These are phyloP conservation scores for Agrocybe chaxingu DNA, from an alignment of 768 basidiomycete species.

Conservation along the genomic window DNA sequence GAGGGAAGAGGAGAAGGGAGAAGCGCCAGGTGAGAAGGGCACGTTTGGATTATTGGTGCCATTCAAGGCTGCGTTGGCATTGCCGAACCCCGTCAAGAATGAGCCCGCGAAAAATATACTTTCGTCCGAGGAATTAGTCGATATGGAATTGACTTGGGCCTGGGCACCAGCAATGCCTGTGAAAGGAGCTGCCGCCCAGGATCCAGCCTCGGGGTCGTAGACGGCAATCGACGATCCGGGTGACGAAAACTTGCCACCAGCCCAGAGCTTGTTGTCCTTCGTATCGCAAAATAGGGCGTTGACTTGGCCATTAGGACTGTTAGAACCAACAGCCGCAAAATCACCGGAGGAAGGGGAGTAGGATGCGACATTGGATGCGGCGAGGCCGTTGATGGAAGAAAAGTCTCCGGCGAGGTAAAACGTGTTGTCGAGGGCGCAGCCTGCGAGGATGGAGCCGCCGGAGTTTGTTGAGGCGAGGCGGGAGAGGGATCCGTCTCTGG, in stretches of 20 bases:
- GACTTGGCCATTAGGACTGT: constrained; percentile 75
- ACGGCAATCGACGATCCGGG: constrained; percentile 68
- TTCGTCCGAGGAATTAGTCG: constrained; percentile 62
- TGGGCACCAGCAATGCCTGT: constrained; percentile 72
- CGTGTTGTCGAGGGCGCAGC: constrained; percentile 64
- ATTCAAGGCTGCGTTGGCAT: constrained; percentile 42
- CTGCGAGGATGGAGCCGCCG: constrained; percentile 74
- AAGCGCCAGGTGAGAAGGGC: constrained; percentile 76
- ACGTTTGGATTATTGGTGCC: constrained; percentile 83
- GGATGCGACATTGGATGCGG: constrained; percentile 71
- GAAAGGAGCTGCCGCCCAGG: constrained; percentile 82
- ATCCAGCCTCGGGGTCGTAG: constrained; percentile 57
- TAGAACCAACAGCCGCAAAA: constrained; percentile 62
- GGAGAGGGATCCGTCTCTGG: constrained; percentile 61
- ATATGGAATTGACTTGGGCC: constrained; percentile 72
- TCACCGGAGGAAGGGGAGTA: constrained; percentile 58
- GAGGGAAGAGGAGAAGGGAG: constrained; percentile 86
- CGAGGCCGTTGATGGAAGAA: constrained; percentile 57
- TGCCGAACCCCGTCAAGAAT: constrained; percentile 76
- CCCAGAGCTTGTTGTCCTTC: constrained; percentile 66
- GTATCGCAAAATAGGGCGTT: constrained; percentile 75
- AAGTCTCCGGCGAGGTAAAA: constrained; percentile 88
- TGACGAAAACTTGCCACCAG: constrained; percentile 70
- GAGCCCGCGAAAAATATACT: constrained; percentile 88
- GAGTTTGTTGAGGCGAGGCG: constrained; percentile 73